Percentiles rank a stretch among this genome's conserved stretches.
These are phyloP conservation scores for Physcomitrium patens DNA, from an alignment of 225 moss, liverwort and hornwort genomes.

Conservation along the genomic window DNA sequence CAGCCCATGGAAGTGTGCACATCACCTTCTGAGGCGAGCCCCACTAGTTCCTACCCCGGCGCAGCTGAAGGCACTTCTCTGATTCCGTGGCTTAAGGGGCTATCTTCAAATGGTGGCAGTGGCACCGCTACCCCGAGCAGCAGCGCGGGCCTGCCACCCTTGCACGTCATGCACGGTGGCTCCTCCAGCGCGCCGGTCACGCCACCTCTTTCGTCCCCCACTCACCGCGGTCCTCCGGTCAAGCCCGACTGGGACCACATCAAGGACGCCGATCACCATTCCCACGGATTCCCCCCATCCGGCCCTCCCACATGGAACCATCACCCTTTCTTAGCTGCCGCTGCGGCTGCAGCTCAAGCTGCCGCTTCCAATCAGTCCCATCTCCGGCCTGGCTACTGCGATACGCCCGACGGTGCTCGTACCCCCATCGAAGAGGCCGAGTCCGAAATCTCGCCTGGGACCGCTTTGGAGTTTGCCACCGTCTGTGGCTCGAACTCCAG, in stretches of 20 bases:
- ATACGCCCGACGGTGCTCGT: slow-evolving; percentile 61
- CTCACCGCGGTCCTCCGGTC: slow-evolving; percentile 57
- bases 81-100: slow-evolving; percentile 83
- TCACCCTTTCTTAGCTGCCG: slow-evolving; percentile 57
- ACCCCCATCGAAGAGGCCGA: slow-evolving; percentile 71
- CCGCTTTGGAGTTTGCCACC: slow-evolving; percentile 65
- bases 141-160: slow-evolving; percentile 61
- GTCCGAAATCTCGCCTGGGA: slow-evolving; percentile 53
- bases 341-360: slow-evolving; percentile 41
- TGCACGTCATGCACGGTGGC: slow-evolving; percentile 65
- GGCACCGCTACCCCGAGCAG: slow-evolving; percentile 76
- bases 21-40: slow-evolving; percentile 58
- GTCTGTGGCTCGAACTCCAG: slow-evolving; percentile 50
- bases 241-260: slow-evolving; percentile 76
- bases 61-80: slow-evolving; percentile 71
- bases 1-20: slow-evolving; percentile 69
- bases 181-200: slow-evolving; percentile 79
- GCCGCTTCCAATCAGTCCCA: slow-evolving; percentile 41
- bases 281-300: background rate
- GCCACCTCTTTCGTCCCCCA: slow-evolving; percentile 75
- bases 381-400: slow-evolving; percentile 45
- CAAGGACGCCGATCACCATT: background rate
- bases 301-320: slow-evolving; percentile 42
- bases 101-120: slow-evolving; percentile 69
- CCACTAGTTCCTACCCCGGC: slow-evolving; percentile 67